Evolutionary conservation across 129 eudicot genomes (phyloP).

Genomic region (Flaveria trinervia): DNA sequence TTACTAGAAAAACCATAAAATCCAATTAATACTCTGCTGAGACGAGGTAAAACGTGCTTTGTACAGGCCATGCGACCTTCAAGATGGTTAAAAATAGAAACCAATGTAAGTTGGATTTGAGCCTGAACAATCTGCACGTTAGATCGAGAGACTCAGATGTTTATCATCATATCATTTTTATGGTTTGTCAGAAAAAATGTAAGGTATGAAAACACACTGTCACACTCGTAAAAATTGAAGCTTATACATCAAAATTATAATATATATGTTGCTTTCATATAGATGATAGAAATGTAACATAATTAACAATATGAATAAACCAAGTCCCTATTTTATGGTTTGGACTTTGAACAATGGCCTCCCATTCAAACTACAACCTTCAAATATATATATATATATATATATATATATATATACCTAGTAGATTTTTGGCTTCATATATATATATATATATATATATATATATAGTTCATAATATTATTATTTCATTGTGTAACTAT

Average conservation of each 20-base stretch:
- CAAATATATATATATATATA: no score
- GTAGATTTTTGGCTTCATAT: conserved; percentile 31
- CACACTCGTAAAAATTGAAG: background rate
- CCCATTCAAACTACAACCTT: conserved; percentile 65
- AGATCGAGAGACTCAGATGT: no score
- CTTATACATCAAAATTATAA: background rate
- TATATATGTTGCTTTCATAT: conserved; percentile 34
- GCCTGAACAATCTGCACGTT: no score
- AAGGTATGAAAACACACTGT: background rate
- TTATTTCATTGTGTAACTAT: background rate
- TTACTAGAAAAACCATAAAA: no score
- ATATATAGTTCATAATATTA: background rate
- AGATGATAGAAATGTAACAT: conserved; percentile 25
- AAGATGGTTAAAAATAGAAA: no score
- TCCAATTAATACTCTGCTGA: no score
- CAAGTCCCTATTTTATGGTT: conserved; percentile 55
- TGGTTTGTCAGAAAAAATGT: no score
- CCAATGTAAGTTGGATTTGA: no score
- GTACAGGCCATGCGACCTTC: no score
- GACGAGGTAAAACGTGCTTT: no score
- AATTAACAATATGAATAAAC: conserved; percentile 22
- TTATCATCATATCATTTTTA: no score
- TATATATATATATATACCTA: conserved; percentile 30
- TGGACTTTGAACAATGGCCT: conserved; percentile 67
- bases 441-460: no score